phyloP scores from a whole-genome alignment of 129 eudicot species.

The Flaveria linearis region DNA sequence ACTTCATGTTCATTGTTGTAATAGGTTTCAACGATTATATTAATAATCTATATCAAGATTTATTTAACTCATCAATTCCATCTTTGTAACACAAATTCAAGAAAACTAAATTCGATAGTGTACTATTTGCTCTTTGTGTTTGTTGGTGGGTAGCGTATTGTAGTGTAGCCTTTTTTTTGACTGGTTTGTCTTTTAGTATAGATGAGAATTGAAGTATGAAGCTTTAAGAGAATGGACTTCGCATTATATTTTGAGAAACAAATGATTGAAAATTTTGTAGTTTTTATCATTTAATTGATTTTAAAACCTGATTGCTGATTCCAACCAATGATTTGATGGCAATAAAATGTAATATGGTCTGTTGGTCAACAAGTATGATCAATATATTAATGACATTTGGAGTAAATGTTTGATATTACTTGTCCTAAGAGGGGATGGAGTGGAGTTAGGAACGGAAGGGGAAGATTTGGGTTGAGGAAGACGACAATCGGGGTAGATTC shows the following conservation, averaged over 20 bases:
- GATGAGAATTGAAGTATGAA: neutral
- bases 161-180: neutral
- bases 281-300: neutral
- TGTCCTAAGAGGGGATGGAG: neutral
- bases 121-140: neutral
- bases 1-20: constrained; percentile 4
- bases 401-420: neutral
- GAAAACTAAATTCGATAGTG: constrained; percentile 1
- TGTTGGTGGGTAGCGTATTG: neutral
- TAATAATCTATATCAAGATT: neutral
- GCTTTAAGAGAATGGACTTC: neutral
- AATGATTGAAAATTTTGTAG: neutral
- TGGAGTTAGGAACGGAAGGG: too few species aligned
- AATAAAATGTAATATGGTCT: neutral
- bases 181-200: neutral
- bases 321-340: neutral
- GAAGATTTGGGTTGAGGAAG: too few species aligned
- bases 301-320: neutral
- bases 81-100: neutral
- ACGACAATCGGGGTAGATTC: too few species aligned
- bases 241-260: constrained; percentile 11
- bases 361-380: neutral
- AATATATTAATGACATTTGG: neutral
- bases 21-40: neutral
- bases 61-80: neutral